Evolutionary conservation across 129 eudicot species (phyloP).

Genomic region (Tagetes erecta): DNA sequence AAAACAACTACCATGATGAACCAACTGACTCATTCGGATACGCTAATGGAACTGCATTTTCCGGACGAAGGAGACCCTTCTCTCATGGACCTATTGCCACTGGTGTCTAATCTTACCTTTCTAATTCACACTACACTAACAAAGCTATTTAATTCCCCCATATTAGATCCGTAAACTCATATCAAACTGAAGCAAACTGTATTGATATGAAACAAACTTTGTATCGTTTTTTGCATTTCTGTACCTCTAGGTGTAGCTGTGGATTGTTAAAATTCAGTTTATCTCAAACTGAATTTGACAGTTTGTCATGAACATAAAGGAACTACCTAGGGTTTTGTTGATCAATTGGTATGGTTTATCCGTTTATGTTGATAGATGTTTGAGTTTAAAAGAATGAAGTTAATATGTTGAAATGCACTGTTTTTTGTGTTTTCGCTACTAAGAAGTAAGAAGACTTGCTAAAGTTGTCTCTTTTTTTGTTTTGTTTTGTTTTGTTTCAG

Average conservation of each 20-base stretch:
- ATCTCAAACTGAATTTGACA: background rate
- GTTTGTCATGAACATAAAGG: constrained; percentile 19
- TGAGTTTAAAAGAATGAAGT: background rate
- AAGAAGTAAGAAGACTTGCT: constrained; percentile 10
- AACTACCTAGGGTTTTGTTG: constrained; percentile 9
- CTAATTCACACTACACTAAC: constrained; percentile 1
- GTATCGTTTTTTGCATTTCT: background rate
- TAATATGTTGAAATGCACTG: background rate
- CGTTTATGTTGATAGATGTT: background rate
- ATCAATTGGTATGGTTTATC: background rate
- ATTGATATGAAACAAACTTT: background rate
- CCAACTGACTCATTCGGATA: constrained; percentile 33
- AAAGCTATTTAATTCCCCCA: no score
- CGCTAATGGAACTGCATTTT: constrained; percentile 27
- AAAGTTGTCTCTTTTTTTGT: constrained; percentile 12
- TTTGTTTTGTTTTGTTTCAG: constrained; percentile 21
- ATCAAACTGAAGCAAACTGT: no score
- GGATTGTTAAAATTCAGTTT: background rate
- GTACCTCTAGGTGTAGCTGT: background rate
- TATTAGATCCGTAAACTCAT: no score
- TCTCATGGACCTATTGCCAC: constrained; percentile 16
- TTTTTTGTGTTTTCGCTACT: background rate
- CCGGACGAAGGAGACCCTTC: constrained; percentile 47
- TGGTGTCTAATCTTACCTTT: constrained; percentile 19
- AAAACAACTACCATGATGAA: constrained; percentile 33